Evolutionary conservation across 495 filamentous ascomycete genomes (phyloP).

Genomic region (Tuber aestivum): DNA sequence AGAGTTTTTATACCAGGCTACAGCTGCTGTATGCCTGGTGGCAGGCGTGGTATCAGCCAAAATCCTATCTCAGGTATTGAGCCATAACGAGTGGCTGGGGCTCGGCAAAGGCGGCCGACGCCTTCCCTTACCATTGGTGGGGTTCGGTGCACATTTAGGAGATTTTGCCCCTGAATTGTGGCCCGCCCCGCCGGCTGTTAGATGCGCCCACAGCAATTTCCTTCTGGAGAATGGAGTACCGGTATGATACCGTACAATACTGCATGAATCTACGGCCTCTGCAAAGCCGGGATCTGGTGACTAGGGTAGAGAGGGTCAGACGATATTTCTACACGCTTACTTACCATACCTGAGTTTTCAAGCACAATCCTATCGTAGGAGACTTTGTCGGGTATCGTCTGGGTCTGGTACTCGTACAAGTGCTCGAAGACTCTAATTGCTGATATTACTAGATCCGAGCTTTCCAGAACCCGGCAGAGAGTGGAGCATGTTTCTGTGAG

Average conservation of each 20-base stretch:
- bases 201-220: not conserved
- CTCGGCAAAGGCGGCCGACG: not conserved
- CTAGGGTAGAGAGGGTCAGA: not conserved
- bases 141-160: not conserved
- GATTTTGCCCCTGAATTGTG: not conserved
- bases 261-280: not conserved
- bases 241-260: no score
- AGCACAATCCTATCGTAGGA: no score
- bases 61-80: not conserved
- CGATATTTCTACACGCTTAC: not conserved
- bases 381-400: not conserved
- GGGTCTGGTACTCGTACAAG: no score
- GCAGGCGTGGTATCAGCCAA: not conserved
- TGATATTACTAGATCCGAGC: not conserved
- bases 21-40: not conserved
- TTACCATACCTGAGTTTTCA: not conserved
- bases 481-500: no score
- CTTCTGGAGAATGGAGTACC: not conserved
- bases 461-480: no score
- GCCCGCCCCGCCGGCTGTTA: not conserved
- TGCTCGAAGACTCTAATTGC: not conserved
- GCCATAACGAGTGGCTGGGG: not conserved
- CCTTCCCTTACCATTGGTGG: not conserved
- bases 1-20: not conserved
- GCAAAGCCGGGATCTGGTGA: not conserved